A percentile compares a stretch with the other conserved stretches of the same genome.
Conservation (phyloP, 257 asterid genomes). For the Lantana camara region DNA sequence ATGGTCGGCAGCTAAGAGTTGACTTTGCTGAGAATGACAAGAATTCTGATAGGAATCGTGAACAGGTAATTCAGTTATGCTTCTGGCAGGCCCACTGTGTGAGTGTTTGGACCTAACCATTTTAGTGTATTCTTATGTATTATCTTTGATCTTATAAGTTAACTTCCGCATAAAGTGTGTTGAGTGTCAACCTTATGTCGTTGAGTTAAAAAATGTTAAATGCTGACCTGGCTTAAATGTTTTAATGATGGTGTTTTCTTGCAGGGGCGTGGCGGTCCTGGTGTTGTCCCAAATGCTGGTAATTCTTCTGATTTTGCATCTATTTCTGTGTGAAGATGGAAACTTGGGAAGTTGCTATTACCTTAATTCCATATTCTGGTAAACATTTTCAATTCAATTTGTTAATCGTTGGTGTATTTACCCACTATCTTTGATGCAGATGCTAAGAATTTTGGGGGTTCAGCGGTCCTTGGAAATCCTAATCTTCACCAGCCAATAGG, state of each 20-base stretch:
- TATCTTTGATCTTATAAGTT: not conserved
- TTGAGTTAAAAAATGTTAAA: not conserved
- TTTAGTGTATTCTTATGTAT: conserved; percentile 8
- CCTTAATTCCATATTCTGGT: conserved; percentile 10
- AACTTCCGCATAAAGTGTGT: no score
- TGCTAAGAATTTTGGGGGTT: conserved; percentile 66
- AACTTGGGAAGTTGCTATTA: conserved; percentile 11
- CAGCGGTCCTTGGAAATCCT: conserved; percentile 54
- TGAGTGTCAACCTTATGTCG: not conserved
- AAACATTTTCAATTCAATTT: not conserved
- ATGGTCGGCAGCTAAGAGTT: conserved; percentile 93
- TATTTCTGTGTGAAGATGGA: not conserved
- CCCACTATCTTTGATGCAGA: conserved; percentile 40
- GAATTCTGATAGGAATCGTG: conserved; percentile 74
- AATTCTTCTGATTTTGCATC: conserved; percentile 23
- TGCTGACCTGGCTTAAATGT: not conserved
- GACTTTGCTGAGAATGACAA: conserved; percentile 97
- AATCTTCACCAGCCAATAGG: conserved; percentile 78
- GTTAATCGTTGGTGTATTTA: not conserved
- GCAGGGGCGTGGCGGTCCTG: conserved; percentile 95
- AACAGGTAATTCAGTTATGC: conserved; percentile 54
- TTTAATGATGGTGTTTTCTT: conserved; percentile 29
- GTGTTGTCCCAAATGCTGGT: conserved; percentile 69
- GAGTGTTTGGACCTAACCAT: conserved; percentile 6
- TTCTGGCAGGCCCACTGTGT: conserved; percentile 5